Evolutionary conservation across 192 early-diverging fungal genomes (phyloP).

Genomic region (Entomortierella lignicola): DNA sequence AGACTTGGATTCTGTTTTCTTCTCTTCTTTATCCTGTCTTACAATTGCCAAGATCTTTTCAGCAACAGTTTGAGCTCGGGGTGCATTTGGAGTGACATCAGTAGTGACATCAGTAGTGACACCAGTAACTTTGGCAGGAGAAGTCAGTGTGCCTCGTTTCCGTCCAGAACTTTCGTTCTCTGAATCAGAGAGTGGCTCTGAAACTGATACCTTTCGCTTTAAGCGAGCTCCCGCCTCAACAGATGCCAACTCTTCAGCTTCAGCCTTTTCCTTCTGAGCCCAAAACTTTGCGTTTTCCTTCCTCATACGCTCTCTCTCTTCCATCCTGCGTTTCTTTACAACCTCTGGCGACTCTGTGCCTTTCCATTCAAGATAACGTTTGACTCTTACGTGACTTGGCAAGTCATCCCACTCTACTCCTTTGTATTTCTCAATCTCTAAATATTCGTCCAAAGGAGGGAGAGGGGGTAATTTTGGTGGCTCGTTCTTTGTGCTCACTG

Average conservation of each 20-base stretch:
- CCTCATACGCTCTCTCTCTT: slow-evolving; percentile 8
- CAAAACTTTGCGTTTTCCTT: slow-evolving; percentile 21
- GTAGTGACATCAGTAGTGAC: too few relatives aligned
- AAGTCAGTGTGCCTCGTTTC: not conserved
- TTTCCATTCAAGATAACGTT: slow-evolving; percentile 27
- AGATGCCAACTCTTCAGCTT: not conserved
- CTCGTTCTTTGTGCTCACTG: not conserved
- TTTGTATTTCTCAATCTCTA: slow-evolving; percentile 31
- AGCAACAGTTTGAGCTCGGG: slow-evolving; percentile 3
- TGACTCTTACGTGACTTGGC: slow-evolving; percentile 23
- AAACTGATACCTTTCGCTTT: not conserved
- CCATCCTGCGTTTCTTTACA: slow-evolving; percentile 16
- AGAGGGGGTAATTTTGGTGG: not conserved
- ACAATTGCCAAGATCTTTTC: slow-evolving; percentile 4
- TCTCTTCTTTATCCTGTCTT: not conserved
- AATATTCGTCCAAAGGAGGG: slow-evolving; percentile 24
- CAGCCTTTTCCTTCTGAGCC: not conserved
- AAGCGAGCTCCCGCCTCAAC: not conserved
- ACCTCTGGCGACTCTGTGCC: slow-evolving; percentile 32
- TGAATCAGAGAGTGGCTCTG: not conserved
- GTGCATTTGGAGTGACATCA: not conserved
- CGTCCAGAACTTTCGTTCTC: not conserved
- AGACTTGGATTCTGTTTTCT: not conserved
- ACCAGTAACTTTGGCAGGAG: not conserved
- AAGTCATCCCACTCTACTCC: slow-evolving; percentile 40